These are phyloP conservation scores for Volutella citrinella DNA, from an alignment of 2,329 filamentous ascomycete genomes.

Conservation along the genomic window DNA sequence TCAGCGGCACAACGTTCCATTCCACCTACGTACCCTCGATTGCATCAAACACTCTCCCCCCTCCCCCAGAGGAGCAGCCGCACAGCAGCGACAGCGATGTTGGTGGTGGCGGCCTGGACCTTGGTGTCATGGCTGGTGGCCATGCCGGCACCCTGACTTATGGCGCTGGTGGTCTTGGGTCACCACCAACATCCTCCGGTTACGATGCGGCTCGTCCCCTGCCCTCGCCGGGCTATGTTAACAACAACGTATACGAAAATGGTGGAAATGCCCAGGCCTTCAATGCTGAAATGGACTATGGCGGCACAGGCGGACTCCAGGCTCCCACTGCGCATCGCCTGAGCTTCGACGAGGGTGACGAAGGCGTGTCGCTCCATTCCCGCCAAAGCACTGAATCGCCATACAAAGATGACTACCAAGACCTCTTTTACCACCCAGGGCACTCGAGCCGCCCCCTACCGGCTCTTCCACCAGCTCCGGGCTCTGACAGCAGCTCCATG, in stretches of 20 bases:
- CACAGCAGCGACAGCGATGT: slow-evolving; percentile 70
- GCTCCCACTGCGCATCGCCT: slow-evolving; percentile 70
- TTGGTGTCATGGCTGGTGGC: slow-evolving; percentile 72
- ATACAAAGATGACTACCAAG: slow-evolving; percentile 71
- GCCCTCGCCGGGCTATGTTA: slow-evolving; percentile 42
- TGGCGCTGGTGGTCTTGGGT: slow-evolving; percentile 42
- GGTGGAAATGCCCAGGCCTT: slow-evolving; percentile 39
- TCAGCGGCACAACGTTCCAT: slow-evolving; percentile 30
- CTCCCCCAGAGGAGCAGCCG: slow-evolving; percentile 47
- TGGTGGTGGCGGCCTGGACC: slow-evolving; percentile 57
- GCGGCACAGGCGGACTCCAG: slow-evolving; percentile 84
- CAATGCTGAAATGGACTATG: slow-evolving; percentile 75
- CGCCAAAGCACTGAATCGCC: slow-evolving; percentile 64
- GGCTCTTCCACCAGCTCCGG: slow-evolving; percentile 57
- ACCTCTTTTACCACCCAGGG: slow-evolving; percentile 92
- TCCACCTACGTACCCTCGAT: slow-evolving; percentile 30
- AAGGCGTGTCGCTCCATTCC: slow-evolving; percentile 59
- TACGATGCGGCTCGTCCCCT: slow-evolving; percentile 47
- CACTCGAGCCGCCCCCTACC: slow-evolving; percentile 64
- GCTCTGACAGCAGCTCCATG: slow-evolving; percentile 58
- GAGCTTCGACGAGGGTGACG: slow-evolving; percentile 93
- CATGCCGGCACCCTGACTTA: slow-evolving; percentile 55
- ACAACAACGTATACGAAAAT: slow-evolving; percentile 20
- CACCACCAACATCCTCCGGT: slow-evolving; percentile 37
- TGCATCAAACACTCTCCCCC: slow-evolving; percentile 35